Base-by-base conservation (phyloP, 2,329 filamentous ascomycete genomes). In the Diatrype stigma region DNA sequence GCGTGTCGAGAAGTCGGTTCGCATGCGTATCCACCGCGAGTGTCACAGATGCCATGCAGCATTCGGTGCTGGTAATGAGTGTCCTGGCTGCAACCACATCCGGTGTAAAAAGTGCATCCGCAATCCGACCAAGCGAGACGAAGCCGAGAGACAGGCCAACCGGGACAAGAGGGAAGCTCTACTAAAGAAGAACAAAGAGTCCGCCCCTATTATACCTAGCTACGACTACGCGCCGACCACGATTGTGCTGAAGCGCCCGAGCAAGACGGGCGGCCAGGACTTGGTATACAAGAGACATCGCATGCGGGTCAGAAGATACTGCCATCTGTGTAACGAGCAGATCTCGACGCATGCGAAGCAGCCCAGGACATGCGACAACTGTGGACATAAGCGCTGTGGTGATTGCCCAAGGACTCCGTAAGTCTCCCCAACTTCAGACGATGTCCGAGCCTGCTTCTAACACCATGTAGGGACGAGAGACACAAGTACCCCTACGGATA, bases 81-180 rank as follows among this genome's bases (percentile, higher is more conserved):
- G 92, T 70, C 70, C 78, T 57, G 82, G 81, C 58, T 96, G 92
- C 73, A 79, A 87, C 60, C 92, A 96, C 71, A 75, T 76, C 45
- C 83, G 89, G 58, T 96, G 92, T 80, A 87, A 82, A 64, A 84
- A 87, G 63, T 96, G 92, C 67, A 81, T 84, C 26, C 84, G 89
- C 50, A 82, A 87, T 61, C 91, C 91, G 32, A 75, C 80, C 48
- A 84, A 85, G 72, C 83, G 81, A 58, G 78, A 73, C 60, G 78
- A 82, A 58, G 75, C 74, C 55, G 76, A 82, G 63, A 73, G 74
- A 58, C 69, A 77, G 52, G 76, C 76, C 58, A 77, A 74, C 64
- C 76, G 79, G 48, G 75, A 77, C 63, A 73, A 68, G 60, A 74
- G 76, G 56, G 75, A 77, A 17, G 73, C 72, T 22, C 65, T 76